These are phyloP conservation scores for Withania somnifera DNA, from an alignment of 305 asterid species.

Conservation along the genomic window DNA sequence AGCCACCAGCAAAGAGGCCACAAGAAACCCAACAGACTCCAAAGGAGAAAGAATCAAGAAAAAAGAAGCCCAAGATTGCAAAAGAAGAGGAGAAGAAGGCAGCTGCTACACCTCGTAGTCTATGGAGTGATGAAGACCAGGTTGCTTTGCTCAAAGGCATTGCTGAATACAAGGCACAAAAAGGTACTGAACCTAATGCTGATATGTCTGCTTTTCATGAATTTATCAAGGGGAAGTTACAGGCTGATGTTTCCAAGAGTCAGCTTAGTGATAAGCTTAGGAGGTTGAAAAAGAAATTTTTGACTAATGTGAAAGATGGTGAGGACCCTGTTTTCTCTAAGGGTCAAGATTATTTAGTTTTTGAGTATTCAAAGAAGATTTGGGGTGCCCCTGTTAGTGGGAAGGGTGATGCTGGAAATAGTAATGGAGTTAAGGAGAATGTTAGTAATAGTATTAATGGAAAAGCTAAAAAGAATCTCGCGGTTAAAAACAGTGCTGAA, in stretches of 20 bases:
- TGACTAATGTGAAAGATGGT: slow-evolving; percentile 24
- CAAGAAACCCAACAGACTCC: background rate
- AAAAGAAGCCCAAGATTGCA: slow-evolving; percentile 14
- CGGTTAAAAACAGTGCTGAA: background rate
- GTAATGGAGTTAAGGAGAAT: slow-evolving; percentile 3
- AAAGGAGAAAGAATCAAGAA: background rate
- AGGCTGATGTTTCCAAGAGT: slow-evolving; percentile 20
- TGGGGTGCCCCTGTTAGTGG: slow-evolving; percentile 26
- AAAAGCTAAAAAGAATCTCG: slow-evolving; percentile 4
- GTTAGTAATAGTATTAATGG: background rate
- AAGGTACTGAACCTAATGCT: slow-evolving; percentile 22
- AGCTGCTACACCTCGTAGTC: slow-evolving; percentile 15
- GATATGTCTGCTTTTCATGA: slow-evolving; percentile 34
- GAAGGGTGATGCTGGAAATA: background rate
- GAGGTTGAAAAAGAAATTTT: slow-evolving; percentile 39
- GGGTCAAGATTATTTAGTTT: slow-evolving; percentile 25
- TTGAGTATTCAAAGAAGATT: slow-evolving; percentile 32
- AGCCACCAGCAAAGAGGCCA: slow-evolving; percentile 16
- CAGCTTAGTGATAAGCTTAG: slow-evolving; percentile 37
- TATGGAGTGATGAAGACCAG: slow-evolving; percentile 50
- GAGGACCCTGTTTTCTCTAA: slow-evolving; percentile 27
- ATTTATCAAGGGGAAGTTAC: slow-evolving; percentile 27
- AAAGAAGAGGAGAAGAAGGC: slow-evolving; percentile 19
- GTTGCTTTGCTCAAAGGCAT: slow-evolving; percentile 35
- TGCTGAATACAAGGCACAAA: slow-evolving; percentile 24